Percentiles rank a stretch among this genome's conserved stretches.
Conservation (phyloP, 2,329 filamentous ascomycete genomes). For the Fusarium sp. region DNA sequence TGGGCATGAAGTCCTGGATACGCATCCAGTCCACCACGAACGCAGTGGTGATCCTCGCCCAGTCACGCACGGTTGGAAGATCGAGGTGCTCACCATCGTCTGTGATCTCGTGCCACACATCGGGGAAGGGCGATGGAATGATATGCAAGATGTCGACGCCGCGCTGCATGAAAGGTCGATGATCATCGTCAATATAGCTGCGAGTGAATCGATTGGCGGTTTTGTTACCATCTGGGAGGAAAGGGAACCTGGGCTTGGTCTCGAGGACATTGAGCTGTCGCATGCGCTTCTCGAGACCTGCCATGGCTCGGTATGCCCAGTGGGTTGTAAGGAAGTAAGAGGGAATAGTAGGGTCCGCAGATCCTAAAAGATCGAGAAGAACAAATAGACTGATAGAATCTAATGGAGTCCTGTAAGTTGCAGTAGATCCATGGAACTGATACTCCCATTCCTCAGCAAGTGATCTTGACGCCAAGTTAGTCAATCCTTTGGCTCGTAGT, state of each 20-base stretch:
- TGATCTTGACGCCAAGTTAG: slow-evolving; percentile 53
- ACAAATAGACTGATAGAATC: slow-evolving; percentile 87
- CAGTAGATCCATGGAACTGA: slow-evolving; percentile 72
- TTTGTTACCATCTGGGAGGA: slow-evolving; percentile 73
- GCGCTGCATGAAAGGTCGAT: slow-evolving; percentile 86
- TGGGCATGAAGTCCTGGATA: slow-evolving; percentile 57
- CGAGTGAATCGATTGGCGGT: slow-evolving; percentile 55
- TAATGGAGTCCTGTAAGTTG: slow-evolving; percentile 78
- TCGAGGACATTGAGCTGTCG: slow-evolving; percentile 73
- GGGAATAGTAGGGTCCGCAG: slow-evolving; percentile 73
- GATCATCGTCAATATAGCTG: slow-evolving; percentile 80
- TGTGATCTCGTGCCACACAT: slow-evolving; percentile 84
- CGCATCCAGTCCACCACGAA: slow-evolving; percentile 96
- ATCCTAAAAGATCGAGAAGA: slow-evolving; percentile 88
- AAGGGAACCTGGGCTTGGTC: slow-evolving; percentile 60
- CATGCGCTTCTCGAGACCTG: slow-evolving; percentile 77
- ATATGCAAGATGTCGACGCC: slow-evolving; percentile 91
- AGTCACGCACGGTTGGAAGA: slow-evolving; percentile 81
- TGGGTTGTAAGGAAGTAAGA: slow-evolving; percentile 92
- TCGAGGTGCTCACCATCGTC: slow-evolving; percentile 90
- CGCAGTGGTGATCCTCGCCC: slow-evolving; percentile 82
- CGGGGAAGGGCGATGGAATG: slow-evolving; percentile 84
- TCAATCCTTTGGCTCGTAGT: not conserved
- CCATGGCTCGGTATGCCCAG: slow-evolving; percentile 88
- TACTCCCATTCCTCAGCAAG: slow-evolving; percentile 85